phyloP scores from a whole-genome alignment of 306 rosid genomes.

The Vachellia pachyceras region DNA sequence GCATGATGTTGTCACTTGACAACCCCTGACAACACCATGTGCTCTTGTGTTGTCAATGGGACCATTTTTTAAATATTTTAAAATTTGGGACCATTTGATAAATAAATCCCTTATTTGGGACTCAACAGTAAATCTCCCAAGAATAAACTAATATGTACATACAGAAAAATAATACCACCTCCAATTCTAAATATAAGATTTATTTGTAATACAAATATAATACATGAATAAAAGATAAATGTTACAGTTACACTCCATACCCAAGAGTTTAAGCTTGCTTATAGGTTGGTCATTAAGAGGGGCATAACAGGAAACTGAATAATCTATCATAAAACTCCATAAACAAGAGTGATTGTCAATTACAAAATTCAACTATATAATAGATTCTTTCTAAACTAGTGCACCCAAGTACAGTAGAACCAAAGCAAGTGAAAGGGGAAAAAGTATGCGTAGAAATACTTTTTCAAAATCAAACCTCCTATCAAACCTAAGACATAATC shows the following conservation, averaged over 20 bases:
- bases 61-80: too few relatives aligned
- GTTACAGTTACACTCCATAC: background rate
- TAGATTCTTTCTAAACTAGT: conserved; percentile 15
- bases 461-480: conserved; percentile 19
- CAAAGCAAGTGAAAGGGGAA: background rate
- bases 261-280: background rate
- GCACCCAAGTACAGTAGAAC: conserved; percentile 18
- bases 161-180: too few relatives aligned
- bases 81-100: too few relatives aligned
- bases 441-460: background rate
- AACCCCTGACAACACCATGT: too few relatives aligned
- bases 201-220: too few relatives aligned
- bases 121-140: too few relatives aligned
- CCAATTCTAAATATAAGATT: too few relatives aligned
- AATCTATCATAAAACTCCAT: conserved; percentile 5
- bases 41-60: too few relatives aligned
- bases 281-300: background rate
- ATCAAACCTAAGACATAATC: background rate
- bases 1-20: too few relatives aligned
- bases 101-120: too few relatives aligned
- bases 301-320: background rate
- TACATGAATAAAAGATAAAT: background rate
- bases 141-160: too few relatives aligned
- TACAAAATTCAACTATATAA: background rate
- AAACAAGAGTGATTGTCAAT: background rate